Percentiles rank a stretch among this genome's conserved stretches.
These are phyloP conservation scores for Diversispora epigaea DNA, from an alignment of 192 early-diverging fungal genomes.

Conservation along the genomic window DNA sequence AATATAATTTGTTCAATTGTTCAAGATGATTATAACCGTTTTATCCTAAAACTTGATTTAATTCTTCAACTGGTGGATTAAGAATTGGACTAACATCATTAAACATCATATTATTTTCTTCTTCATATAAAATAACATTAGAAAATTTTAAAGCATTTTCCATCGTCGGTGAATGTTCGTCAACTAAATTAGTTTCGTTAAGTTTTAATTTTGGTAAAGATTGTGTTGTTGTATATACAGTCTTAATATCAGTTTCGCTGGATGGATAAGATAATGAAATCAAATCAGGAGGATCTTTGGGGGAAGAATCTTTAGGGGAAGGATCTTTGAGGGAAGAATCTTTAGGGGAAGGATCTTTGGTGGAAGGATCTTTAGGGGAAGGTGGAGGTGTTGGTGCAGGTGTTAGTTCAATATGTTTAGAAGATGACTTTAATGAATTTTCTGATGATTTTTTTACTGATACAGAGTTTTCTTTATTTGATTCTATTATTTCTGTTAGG, in stretches of 20 bases:
- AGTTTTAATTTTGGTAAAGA: neutral
- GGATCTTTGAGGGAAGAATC: too few relatives aligned
- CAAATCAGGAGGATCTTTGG: too few relatives aligned
- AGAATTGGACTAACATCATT: slow-evolving; percentile 1
- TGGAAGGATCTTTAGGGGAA: too few relatives aligned
- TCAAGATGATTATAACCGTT: too few relatives aligned
- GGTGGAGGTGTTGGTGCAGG: too few relatives aligned
- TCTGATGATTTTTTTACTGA: too few relatives aligned
- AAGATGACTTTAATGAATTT: neutral
- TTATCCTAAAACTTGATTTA: slow-evolving; percentile 22
- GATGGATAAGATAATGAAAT: neutral
- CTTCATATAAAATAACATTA: slow-evolving; percentile 8
- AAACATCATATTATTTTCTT: slow-evolving; percentile 23
- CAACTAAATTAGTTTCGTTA: neutral
- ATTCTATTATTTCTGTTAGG: too few relatives aligned
- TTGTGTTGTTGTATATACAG: neutral
- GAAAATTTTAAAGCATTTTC: neutral
- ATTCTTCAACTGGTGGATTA: slow-evolving; percentile 21
- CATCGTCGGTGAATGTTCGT: neutral
- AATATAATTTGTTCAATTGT: too few relatives aligned
- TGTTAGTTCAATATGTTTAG: too few relatives aligned
- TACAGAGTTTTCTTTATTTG: too few relatives aligned
- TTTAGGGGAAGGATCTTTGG: too few relatives aligned
- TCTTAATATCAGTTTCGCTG: neutral
- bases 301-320: too few relatives aligned